Base-by-base conservation (phyloP, 2,329 filamentous ascomycete genomes). In the Colletotrichum orchidophilum region DNA sequence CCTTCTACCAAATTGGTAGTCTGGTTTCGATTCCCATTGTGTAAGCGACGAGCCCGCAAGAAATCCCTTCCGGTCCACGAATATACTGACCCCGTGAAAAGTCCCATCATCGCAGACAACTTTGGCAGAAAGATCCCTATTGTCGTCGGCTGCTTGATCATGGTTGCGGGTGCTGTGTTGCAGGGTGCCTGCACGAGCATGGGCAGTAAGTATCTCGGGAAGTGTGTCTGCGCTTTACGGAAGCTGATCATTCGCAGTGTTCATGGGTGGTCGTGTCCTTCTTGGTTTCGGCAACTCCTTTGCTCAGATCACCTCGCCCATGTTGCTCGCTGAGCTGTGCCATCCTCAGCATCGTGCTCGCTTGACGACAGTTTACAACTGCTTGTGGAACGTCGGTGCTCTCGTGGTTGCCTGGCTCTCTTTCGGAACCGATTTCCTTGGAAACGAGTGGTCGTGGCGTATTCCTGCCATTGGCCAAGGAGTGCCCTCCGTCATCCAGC, bases 1-100 rank as follows among this genome's bases (percentile, higher is more conserved):
- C 88, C 8, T 85, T 88, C 72, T 91, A 91, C 78, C 88, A 88
- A 74, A 85, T 91, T 50, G 89, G 89, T 55, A 87, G 87, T 67
- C 84, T 91, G 71, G 79, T 82, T 53, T 87, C 87, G 27, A 87
- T 91, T 50, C 88, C 87, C 2, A 80, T 91, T 35, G 87, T 90
- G 81, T 83, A 78, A 78, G 81, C 75, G 3, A n/a, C 5, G 8
- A 12, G 53, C n/a, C 59, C 39, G 0, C 39, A 26, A 1, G 8
- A 27, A 21, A 33, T 3, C 62, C 24, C 27, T 9, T 9, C 3
- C 6, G 7, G 27, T 29, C 3, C 8, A n/a, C 26, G n/a, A n/a
- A 3, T n/a, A 18, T 29, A 13, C 69, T 58, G 52, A 63, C 33
- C 26, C 13, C 31, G 1, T 8, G 8, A 18, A 18, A 49, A 84